phyloP scores from a whole-genome alignment of 164 flowering plant species.

The Vitis rotundifolia region DNA sequence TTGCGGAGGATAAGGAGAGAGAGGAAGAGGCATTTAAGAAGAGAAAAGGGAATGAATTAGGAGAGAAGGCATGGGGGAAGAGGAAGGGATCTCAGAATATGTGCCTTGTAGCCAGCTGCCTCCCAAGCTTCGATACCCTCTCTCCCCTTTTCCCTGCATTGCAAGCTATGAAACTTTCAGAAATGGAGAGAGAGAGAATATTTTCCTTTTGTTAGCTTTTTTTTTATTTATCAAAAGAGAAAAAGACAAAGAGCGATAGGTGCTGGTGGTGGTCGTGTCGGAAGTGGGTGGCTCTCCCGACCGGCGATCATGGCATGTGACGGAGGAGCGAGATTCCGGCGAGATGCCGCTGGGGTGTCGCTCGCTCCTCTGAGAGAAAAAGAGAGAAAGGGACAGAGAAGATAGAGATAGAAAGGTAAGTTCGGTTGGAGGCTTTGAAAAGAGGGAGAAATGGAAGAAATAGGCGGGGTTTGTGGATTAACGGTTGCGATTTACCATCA shows the following conservation, averaged over 20 bases:
- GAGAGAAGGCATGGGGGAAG: slow-evolving; percentile 3
- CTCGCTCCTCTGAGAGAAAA: slow-evolving; percentile 6
- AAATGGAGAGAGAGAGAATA: slow-evolving; percentile 10
- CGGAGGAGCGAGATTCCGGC: slow-evolving; percentile 4
- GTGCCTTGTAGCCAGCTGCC: slow-evolving; percentile 3
- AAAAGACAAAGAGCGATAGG: neutral
- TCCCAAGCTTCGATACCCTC: slow-evolving; percentile 1
- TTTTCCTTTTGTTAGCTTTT: slow-evolving; percentile 8
- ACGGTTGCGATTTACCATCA: neutral
- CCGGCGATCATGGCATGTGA: neutral
- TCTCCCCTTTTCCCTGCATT: slow-evolving; percentile 21
- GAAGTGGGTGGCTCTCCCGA: too few relatives aligned
- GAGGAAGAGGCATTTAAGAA: slow-evolving; percentile 8
- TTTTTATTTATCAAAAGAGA: slow-evolving; percentile 1
- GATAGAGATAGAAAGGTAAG: neutral
- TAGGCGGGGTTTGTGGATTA: neutral
- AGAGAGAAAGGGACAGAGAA: slow-evolving; percentile 9
- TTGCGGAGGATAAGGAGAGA: neutral
- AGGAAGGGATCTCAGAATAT: slow-evolving; percentile 24
- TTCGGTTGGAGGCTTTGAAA: neutral
- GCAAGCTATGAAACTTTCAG: slow-evolving; percentile 10
- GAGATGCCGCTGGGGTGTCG: slow-evolving; percentile 19
- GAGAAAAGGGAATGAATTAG: slow-evolving; percentile 2
- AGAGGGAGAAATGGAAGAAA: neutral
- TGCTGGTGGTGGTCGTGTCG: too few relatives aligned